A percentile compares a stretch with the other conserved stretches of the same genome.
These are phyloP conservation scores for Camellia sinensis DNA, from an alignment of 148 eudicot genomes.

Conservation along the genomic window DNA sequence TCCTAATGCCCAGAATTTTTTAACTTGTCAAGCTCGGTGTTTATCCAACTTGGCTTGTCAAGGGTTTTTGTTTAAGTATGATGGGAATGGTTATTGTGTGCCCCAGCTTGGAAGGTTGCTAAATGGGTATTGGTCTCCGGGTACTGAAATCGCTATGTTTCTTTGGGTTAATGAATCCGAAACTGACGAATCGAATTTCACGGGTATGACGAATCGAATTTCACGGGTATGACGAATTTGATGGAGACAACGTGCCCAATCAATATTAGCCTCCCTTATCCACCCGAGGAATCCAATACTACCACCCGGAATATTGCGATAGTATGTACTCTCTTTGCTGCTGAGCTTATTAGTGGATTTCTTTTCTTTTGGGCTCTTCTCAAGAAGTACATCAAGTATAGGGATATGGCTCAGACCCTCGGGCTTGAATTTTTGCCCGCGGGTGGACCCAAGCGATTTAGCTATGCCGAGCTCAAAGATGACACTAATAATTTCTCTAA, in stretches of 20 bases:
- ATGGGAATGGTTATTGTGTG: slow-evolving; percentile 54
- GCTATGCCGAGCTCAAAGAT: slow-evolving; percentile 48
- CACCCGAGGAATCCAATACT: slow-evolving; percentile 47
- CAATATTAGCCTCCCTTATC: slow-evolving; percentile 47
- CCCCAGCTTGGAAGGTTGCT: slow-evolving; percentile 39
- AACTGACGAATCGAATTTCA: slow-evolving; percentile 38
- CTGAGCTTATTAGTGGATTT: slow-evolving; percentile 62
- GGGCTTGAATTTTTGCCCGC: slow-evolving; percentile 72
- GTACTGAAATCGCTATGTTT: slow-evolving; percentile 41
- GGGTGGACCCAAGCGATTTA: slow-evolving; percentile 71
- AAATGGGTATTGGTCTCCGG: slow-evolving; percentile 68
- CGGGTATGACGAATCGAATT: slow-evolving; percentile 58
- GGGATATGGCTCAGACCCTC: slow-evolving; percentile 86
- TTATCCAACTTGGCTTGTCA: slow-evolving; percentile 35
- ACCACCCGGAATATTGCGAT: slow-evolving; percentile 61
- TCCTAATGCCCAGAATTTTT: slow-evolving; percentile 20
- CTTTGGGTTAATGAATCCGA: slow-evolving; percentile 55
- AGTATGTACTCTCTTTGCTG: slow-evolving; percentile 42
- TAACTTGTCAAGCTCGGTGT: slow-evolving; percentile 44
- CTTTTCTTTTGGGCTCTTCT: slow-evolving; percentile 70
- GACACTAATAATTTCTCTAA: slow-evolving; percentile 64
- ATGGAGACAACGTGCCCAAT: slow-evolving; percentile 64
- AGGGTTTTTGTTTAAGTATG: slow-evolving; percentile 64
- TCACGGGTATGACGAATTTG: slow-evolving; percentile 61
- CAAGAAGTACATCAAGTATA: slow-evolving; percentile 73